Evolutionary conservation across 140 eudicot species (phyloP), one percentile per base, ranked within the genome.

Genomic region (Ambrosia hybrid): DNA sequence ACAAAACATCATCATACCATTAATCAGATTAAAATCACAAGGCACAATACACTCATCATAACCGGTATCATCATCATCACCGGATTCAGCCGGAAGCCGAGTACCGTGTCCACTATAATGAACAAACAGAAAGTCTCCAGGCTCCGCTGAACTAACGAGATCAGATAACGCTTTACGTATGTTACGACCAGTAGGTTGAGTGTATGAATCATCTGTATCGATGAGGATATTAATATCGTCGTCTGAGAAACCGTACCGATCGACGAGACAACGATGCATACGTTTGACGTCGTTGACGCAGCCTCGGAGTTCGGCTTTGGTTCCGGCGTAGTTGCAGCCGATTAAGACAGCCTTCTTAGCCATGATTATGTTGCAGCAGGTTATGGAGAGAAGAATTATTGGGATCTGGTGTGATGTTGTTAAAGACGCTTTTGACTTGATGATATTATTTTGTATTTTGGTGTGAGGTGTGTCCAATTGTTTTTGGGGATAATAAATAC

Each of bases 21-120:
- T 89, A 34, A 91, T 91, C 37, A 88, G 88, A 52, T 91, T 91
- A 83, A 91, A 86, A 36, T 92, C 98, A 48, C 78, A 64, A n/a
- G 96, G 95, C 13, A 89, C 98, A 65, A 92, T 89, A 66, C 96
- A 89, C 92, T 89, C 98, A 30, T 92, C 96, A 70, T 79, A 86
- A 53, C 95, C 92, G 2, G 91, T 86, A 65, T 87, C 91, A 34
- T 91, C 97, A 60, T 86, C 83, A 65, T 89, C 96, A 45, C 96
- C 96, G 9, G 89, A 86, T 84, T 88, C 93, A 5, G 97, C 96
- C 0, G 95, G 98, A 7, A 93, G 82, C 1, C 96, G 77, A 3
- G 98, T 93, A 51, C 98, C 98, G 58, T 93, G 98, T 10, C 98
- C 98, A 46, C 98, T 93, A 48, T 85, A 93, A 65, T 93, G 98